phyloP scores from a whole-genome alignment of 805 yeast genomes.

The Starmerella potacharoeniae region DNA sequence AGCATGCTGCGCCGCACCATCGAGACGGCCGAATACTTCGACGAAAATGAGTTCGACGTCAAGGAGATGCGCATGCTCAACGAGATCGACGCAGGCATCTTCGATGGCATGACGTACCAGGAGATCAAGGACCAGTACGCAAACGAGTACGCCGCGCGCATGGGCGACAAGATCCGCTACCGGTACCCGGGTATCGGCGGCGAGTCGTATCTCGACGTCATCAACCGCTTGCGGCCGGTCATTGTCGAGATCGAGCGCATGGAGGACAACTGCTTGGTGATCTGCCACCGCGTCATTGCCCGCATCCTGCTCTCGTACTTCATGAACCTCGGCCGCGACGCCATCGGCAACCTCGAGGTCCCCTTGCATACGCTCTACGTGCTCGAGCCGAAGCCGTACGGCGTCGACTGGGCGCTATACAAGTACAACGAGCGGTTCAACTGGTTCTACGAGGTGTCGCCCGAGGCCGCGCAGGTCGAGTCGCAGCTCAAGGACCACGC shows the following conservation, averaged over 20 bases:
- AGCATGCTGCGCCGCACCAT: slow-evolving; percentile 71
- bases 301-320: slow-evolving; percentile 81
- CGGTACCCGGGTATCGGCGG: slow-evolving; percentile 97
- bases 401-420: slow-evolving; percentile 84
- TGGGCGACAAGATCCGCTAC: slow-evolving; percentile 67
- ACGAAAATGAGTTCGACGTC: slow-evolving; percentile 60
- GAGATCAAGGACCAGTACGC: slow-evolving; percentile 68
- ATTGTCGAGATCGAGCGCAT: slow-evolving; percentile 90
- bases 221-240: slow-evolving; percentile 76
- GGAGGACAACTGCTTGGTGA: slow-evolving; percentile 68
- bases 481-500: slow-evolving; percentile 21
- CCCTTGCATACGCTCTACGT: slow-evolving; percentile 87
- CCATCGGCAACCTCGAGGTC: slow-evolving; percentile 81
- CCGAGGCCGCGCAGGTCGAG: slow-evolving; percentile 24
- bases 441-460: slow-evolving; percentile 58
- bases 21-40: slow-evolving; percentile 66
- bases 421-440: slow-evolving; percentile 72
- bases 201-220: slow-evolving; percentile 87
- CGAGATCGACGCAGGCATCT: slow-evolving; percentile 86
- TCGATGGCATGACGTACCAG: slow-evolving; percentile 85
- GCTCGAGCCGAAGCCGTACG: slow-evolving; percentile 87
- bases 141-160: slow-evolving; percentile 64
- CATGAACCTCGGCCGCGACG: slow-evolving; percentile 61
- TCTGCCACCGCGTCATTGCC: slow-evolving; percentile 86
- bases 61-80: slow-evolving; percentile 89